Base-by-base conservation (phyloP, 495 filamentous ascomycete genomes). In the Cladorrhinum samala region DNA sequence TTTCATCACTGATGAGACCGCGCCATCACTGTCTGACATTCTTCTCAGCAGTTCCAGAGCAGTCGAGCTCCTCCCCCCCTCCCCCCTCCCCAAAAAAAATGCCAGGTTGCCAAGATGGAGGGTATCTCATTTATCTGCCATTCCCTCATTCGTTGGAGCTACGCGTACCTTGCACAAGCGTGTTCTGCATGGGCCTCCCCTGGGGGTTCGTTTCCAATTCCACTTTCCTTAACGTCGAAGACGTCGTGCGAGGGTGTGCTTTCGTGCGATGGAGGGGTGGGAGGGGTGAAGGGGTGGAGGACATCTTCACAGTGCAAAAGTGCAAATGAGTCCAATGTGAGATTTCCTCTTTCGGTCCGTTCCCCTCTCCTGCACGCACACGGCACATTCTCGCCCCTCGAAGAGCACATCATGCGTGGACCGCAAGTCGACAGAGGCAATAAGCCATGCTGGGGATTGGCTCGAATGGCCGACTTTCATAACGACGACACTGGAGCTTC, bases 131-230 rank as follows among this genome's bases (percentile, higher is more conserved):
- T 13, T 50, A 50, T 20, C 21, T 21, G n/a, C 2, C 20, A 13
- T 5, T 11, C 9, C 16, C n/a, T 50, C 4, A 50, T 42, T 50
- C 37, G 48, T 45, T 19, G 6, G 41, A n/a, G 20, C 9, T 19
- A 39, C 47, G 47, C 48, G 48, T 50, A 50, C 48, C 48, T 50
- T 50, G 48, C 48, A 50, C 48, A 50, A 50, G 48, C 37, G 48
- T 42, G 37, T 41, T 41, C 20, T 50, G 27, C 46, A n/a, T n/a
- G n/a, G n/a, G n/a, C n/a, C n/a, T n/a, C n/a, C n/a, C n/a, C n/a
- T n/a, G n/a, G n/a, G n/a, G n/a, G n/a, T n/a, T n/a, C n/a, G n/a
- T n/a, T n/a, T n/a, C n/a, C n/a, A n/a, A n/a, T n/a, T n/a, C 27
- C 27, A 11, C 11, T 11, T 5, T 33, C 27, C 27, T 33, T 11